Evolutionary conservation across 345 rosid species (phyloP).

Genomic region (Hypericum androsaemum): DNA sequence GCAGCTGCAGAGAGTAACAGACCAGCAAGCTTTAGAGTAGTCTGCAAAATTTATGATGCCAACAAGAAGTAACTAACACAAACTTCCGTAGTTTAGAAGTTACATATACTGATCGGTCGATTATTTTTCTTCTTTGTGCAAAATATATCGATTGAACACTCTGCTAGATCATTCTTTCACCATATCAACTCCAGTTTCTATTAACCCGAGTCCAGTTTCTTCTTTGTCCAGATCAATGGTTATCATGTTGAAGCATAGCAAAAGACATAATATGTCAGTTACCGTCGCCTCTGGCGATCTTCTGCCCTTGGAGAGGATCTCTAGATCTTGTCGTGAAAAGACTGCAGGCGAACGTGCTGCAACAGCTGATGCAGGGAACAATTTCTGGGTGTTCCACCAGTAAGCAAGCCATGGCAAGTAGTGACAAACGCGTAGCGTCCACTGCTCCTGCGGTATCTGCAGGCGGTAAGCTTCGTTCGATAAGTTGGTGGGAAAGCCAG

Average conservation of each 20-base stretch:
- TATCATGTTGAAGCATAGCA: too few species aligned
- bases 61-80: too few species aligned
- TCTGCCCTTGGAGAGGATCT: slow-evolving; percentile 1
- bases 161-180: too few species aligned
- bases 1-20: neutral
- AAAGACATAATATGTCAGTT: neutral
- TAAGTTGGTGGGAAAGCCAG: neutral
- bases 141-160: too few species aligned
- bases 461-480: neutral
- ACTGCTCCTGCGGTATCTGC: slow-evolving; percentile 1
- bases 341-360: neutral
- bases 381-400: slow-evolving; percentile 8
- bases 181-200: too few species aligned
- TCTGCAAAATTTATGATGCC: too few species aligned
- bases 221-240: too few species aligned
- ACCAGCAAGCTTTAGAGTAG: neutral
- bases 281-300: neutral
- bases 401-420: slow-evolving; percentile 1
- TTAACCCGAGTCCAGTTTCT: too few species aligned
- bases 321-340: neutral
- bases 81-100: too few species aligned
- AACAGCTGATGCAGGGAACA: slow-evolving; percentile 1
- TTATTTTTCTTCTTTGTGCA: too few species aligned
- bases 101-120: too few species aligned
- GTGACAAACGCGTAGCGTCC: neutral